A percentile compares a stretch with the other conserved stretches of the same genome.
Conservation (phyloP, 2,329 filamentous ascomycete species). For the Fusarium verticillioides region DNA sequence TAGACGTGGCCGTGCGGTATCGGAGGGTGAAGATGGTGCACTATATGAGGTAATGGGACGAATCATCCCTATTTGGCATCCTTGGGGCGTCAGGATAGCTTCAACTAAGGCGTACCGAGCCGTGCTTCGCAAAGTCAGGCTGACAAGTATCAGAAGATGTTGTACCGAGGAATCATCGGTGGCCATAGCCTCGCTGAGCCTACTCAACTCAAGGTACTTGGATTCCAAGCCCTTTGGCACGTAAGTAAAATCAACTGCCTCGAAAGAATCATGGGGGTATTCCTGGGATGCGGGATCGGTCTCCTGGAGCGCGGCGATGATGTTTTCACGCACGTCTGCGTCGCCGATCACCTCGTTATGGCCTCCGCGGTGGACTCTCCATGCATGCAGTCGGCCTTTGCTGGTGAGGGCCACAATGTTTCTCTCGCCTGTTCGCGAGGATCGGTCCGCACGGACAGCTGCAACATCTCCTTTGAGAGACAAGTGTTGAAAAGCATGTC, state of each 20-base stretch:
- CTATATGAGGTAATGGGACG: slow-evolving; percentile 75
- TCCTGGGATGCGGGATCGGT: slow-evolving; percentile 60
- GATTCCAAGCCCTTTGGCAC: slow-evolving; percentile 64
- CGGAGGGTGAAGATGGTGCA: slow-evolving; percentile 57
- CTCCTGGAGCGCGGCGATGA: slow-evolving; percentile 71
- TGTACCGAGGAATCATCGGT: slow-evolving; percentile 63
- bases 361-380: slow-evolving; percentile 90
- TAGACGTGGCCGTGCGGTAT: slow-evolving; percentile 68
- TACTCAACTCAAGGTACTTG: slow-evolving; percentile 62
- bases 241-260: slow-evolving; percentile 83
- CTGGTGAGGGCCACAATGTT: slow-evolving; percentile 83
- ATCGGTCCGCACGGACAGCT: slow-evolving; percentile 79
- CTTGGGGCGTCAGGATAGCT: slow-evolving; percentile 66
- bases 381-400: slow-evolving; percentile 82
- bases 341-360: slow-evolving; percentile 81
- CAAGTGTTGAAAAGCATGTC: slow-evolving; percentile 76
- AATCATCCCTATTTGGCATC: slow-evolving; percentile 70
- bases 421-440: slow-evolving; percentile 81
- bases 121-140: slow-evolving; percentile 62
- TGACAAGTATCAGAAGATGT: slow-evolving; percentile 71
- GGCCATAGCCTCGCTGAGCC: slow-evolving; percentile 62
- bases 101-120: slow-evolving; percentile 82
- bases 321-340: slow-evolving; percentile 72
- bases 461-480: slow-evolving; percentile 81
- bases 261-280: slow-evolving; percentile 69